A percentile compares a stretch with the other conserved stretches of the same genome.
Conservation (phyloP, 2,329 filamentous ascomycete genomes). For the Esteya vermicola region DNA sequence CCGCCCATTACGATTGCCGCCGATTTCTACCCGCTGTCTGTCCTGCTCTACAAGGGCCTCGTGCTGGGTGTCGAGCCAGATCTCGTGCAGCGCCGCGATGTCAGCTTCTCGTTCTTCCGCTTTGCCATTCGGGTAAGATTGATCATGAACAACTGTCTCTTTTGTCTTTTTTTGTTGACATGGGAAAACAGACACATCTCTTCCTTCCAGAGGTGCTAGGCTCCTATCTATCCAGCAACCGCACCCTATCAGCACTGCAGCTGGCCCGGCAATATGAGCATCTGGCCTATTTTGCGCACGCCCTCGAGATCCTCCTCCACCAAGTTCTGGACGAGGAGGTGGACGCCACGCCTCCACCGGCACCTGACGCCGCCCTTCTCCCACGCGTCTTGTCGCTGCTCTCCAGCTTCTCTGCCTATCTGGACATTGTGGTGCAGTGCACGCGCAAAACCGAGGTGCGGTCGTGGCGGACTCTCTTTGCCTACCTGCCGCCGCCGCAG, state of each 20-base stretch:
- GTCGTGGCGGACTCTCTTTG: constrained; percentile 88
- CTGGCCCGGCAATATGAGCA: constrained; percentile 76
- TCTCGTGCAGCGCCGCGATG: constrained; percentile 80
- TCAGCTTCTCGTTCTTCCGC: constrained; percentile 80
- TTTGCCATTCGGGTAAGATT: constrained; percentile 68
- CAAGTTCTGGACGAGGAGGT: constrained; percentile 91
- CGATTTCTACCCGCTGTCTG: constrained; percentile 92
- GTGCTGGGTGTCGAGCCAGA: constrained; percentile 85
- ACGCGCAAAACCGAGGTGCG: constrained; percentile 93
- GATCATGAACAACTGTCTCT: background rate
- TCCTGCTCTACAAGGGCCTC: constrained; percentile 78
- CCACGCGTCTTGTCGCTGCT: constrained; percentile 48
- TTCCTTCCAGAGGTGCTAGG: constrained; percentile 82
- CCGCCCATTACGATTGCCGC: constrained; percentile 62
- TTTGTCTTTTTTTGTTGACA: background rate
- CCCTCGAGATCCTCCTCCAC: constrained; percentile 81
- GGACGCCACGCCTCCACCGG: constrained; percentile 44
- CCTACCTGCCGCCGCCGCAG: constrained; percentile 76
- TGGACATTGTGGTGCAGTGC: constrained; percentile 92
- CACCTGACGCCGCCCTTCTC: constrained; percentile 49
- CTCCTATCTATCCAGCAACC: constrained; percentile 61
- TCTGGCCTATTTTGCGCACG: constrained; percentile 85
- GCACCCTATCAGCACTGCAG: constrained; percentile 65
- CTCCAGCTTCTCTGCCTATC: constrained; percentile 68
- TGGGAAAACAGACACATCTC: constrained; percentile 73